Percentiles rank a stretch among this genome's conserved stretches.
phyloP scores from a whole-genome alignment of 371 early-diverging fungal species.

The Apophysomyces elegans region DNA sequence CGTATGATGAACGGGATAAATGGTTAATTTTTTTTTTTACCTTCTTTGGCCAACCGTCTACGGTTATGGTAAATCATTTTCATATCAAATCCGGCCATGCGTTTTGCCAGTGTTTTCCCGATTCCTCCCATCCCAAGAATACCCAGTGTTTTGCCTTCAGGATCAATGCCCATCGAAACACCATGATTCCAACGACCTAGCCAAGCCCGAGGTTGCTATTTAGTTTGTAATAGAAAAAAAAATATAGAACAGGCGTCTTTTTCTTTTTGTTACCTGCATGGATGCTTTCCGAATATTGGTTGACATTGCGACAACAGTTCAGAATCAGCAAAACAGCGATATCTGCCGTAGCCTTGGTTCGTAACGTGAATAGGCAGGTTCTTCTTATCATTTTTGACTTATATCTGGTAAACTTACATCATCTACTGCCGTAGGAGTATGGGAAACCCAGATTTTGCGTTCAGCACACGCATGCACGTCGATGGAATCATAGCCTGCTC shows the following conservation, averaged over 20 bases:
- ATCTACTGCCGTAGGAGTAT: conserved; percentile 51
- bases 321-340: conserved; percentile 56
- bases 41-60: conserved; percentile 36
- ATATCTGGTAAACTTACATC: conserved; percentile 19
- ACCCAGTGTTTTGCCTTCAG: conserved; percentile 55
- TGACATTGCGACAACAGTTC: conserved; percentile 49
- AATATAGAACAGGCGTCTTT: background rate
- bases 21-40: conserved; percentile 17
- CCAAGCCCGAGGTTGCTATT: background rate
- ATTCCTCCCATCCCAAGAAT: conserved; percentile 69
- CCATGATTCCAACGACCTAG: conserved; percentile 49
- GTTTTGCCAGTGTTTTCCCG: conserved; percentile 62
- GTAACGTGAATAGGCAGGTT: too few relatives aligned
- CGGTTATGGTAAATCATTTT: conserved; percentile 62
- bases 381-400: too few relatives aligned
- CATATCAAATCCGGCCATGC: conserved; percentile 59
- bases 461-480: conserved; percentile 43
- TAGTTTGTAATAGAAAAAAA: background rate
- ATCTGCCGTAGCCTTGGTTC: conserved; percentile 55
- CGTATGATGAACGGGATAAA: background rate
- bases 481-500: conserved; percentile 49
- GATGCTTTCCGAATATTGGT: conserved; percentile 47
- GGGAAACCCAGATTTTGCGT: conserved; percentile 39
- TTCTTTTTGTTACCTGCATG: conserved; percentile 39
- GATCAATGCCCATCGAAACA: conserved; percentile 54